phyloP scores from a whole-genome alignment of 179 eudicot species.

The Camellia oleifera region DNA sequence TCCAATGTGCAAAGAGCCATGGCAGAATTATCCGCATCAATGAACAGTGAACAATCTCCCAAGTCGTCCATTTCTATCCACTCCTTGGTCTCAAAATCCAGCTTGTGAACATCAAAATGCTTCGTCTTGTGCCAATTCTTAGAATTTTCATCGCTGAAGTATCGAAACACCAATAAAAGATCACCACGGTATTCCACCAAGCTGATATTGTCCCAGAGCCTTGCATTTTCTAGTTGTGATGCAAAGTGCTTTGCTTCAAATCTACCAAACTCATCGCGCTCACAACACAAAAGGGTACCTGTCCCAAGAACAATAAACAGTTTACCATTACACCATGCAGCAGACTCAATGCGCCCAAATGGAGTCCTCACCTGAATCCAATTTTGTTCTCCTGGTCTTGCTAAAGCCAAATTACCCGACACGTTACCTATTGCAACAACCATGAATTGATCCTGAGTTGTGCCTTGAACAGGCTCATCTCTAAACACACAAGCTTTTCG shows the following conservation, averaged over 20 bases:
- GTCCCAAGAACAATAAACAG: slow-evolving; percentile 9
- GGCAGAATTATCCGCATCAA: slow-evolving; percentile 13
- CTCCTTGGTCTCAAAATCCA: slow-evolving; percentile 17
- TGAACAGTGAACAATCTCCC: slow-evolving; percentile 19
- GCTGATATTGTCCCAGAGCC: slow-evolving; percentile 7
- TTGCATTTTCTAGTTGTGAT: neutral
- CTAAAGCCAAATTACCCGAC: slow-evolving; percentile 20
- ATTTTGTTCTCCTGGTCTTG: slow-evolving; percentile 18
- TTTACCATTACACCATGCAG: slow-evolving; percentile 17
- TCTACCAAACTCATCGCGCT: neutral
- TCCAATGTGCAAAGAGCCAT: slow-evolving; percentile 14
- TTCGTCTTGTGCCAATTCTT: slow-evolving; percentile 14
- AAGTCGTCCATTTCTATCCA: slow-evolving; percentile 12
- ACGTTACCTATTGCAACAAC: slow-evolving; percentile 16
- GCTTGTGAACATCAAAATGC: slow-evolving; percentile 3
- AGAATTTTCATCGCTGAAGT: neutral
- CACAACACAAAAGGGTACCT: slow-evolving; percentile 10
- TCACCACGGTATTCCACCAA: slow-evolving; percentile 15
- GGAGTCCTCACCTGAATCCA: slow-evolving; percentile 24
- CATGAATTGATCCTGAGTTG: neutral
- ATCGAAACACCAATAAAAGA: slow-evolving; percentile 17
- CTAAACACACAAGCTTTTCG: slow-evolving; percentile 18
- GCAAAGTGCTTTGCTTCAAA: slow-evolving; percentile 14
- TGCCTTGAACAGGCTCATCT: slow-evolving; percentile 1
- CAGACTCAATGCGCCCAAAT: slow-evolving; percentile 18